Percentiles rank a stretch among this genome's conserved stretches.
Conservation (phyloP, 2,329 filamentous ascomycete genomes). For the Arachnomyces sp. region DNA sequence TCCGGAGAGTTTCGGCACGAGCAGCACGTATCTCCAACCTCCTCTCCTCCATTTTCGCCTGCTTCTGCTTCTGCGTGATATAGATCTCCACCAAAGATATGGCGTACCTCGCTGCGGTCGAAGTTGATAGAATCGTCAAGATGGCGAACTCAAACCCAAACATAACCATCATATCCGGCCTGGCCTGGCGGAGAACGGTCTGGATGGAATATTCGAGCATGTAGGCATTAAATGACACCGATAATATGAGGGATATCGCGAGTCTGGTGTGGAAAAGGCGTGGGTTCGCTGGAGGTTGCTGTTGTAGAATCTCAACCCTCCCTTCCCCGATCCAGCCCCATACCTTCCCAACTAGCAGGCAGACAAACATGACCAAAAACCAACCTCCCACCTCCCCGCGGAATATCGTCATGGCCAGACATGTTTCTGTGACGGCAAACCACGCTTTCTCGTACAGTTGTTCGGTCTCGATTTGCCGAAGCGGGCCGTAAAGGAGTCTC, state of each 20-base stretch:
- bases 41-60: slow-evolving; percentile 57
- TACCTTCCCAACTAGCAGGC: slow-evolving; percentile 84
- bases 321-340: slow-evolving; percentile 99
- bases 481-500: slow-evolving; percentile 77
- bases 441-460: slow-evolving; percentile 95
- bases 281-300: slow-evolving; percentile 85
- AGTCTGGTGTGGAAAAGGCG: slow-evolving; percentile 79
- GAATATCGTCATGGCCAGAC: slow-evolving; percentile 96
- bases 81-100: slow-evolving; percentile 70
- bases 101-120: slow-evolving; percentile 69
- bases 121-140: slow-evolving; percentile 67
- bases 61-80: slow-evolving; percentile 66
- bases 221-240: slow-evolving; percentile 68
- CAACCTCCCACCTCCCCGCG: slow-evolving; percentile 87
- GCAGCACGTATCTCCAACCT: slow-evolving; percentile 56
- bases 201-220: slow-evolving; percentile 75
- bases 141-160: slow-evolving; percentile 97
- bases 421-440: slow-evolving; percentile 96
- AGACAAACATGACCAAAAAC: slow-evolving; percentile 95
- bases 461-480: slow-evolving; percentile 91
- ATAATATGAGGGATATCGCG: slow-evolving; percentile 67
- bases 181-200: slow-evolving; percentile 74
- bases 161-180: slow-evolving; percentile 99
- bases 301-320: slow-evolving; percentile 85
- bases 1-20: slow-evolving; percentile 39